Conservation (phyloP, 495 filamentous ascomycete species). For the Zalerion maritima region DNA sequence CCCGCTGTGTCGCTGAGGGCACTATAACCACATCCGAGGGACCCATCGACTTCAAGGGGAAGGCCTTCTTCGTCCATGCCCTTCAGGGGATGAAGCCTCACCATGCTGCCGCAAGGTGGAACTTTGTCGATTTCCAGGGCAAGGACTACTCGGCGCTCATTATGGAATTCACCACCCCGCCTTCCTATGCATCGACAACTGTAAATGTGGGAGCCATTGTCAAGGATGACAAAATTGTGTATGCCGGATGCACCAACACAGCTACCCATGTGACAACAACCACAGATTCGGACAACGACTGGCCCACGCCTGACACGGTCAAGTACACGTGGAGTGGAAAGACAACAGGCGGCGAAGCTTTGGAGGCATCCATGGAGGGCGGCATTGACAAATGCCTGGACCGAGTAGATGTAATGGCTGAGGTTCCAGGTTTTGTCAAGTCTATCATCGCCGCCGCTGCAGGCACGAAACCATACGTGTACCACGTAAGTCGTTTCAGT, state of each 20-base stretch:
- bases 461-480: conserved; percentile 93
- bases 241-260: conserved; percentile 46
- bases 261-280: conserved; percentile 52
- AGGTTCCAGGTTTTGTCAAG: conserved; percentile 92
- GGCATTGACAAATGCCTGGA: conserved; percentile 57
- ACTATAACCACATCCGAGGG: conserved; percentile 71
- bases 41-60: conserved; percentile 69
- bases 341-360: conserved; percentile 57
- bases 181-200: conserved; percentile 78
- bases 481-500: conserved; percentile 59
- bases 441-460: conserved; percentile 71
- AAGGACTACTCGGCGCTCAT: conserved; percentile 72
- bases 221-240: conserved; percentile 67
- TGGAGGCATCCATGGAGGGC: conserved; percentile 54
- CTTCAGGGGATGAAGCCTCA: conserved; percentile 98
- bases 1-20: conserved; percentile 65
- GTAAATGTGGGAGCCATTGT: conserved; percentile 74
- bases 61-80: conserved; percentile 62
- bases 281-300: conserved; percentile 63
- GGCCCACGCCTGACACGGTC: conserved; percentile 69
- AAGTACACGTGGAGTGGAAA: conserved; percentile 69
- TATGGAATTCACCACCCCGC: conserved; percentile 96
- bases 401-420: conserved; percentile 88
- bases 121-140: conserved; percentile 82
- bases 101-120: conserved; percentile 88